A percentile compares a stretch with the other conserved stretches of the same genome.
phyloP scores from a whole-genome alignment of 176 grass and related monocot species.

The Rhipidocladum racemiflorum region DNA sequence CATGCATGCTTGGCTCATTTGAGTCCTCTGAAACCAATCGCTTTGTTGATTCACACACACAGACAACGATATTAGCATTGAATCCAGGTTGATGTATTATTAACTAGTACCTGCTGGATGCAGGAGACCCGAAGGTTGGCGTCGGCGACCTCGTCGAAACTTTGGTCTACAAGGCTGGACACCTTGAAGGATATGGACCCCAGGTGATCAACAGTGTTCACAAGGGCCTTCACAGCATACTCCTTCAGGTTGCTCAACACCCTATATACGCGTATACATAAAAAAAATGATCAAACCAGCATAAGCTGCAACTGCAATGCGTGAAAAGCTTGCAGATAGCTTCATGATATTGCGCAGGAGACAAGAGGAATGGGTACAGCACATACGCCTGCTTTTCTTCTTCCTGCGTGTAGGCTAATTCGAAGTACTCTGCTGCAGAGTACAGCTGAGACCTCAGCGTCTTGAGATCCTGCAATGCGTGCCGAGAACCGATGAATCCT shows the following conservation, averaged over 20 bases:
- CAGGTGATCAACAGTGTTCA: constrained; percentile 83
- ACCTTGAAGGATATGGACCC: constrained; percentile 83
- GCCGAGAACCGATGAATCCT: background rate
- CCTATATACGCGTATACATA: constrained; percentile 26
- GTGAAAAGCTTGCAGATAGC: background rate
- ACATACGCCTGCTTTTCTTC: constrained; percentile 46
- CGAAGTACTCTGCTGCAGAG: constrained; percentile 84
- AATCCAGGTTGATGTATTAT: background rate
- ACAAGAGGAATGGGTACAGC: background rate
- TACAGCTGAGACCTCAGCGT: constrained; percentile 67
- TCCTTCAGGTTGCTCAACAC: constrained; percentile 65
- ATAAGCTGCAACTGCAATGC: background rate
- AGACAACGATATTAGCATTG: background rate
- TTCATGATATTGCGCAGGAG: background rate
- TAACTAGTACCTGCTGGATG: constrained; percentile 58
- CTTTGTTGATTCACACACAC: background rate
- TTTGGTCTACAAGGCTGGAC: constrained; percentile 51
- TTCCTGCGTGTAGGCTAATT: constrained; percentile 60
- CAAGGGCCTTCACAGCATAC: constrained; percentile 68
- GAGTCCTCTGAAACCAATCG: constrained; percentile 52
- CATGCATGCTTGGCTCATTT: constrained; percentile 50
- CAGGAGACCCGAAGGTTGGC: constrained; percentile 50
- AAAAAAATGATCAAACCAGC: background rate
- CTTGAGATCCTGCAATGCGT: constrained; percentile 63
- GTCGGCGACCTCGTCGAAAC: constrained; percentile 44